Conservation (phyloP, 345 rosid species). For the Aethionema arabicum region DNA sequence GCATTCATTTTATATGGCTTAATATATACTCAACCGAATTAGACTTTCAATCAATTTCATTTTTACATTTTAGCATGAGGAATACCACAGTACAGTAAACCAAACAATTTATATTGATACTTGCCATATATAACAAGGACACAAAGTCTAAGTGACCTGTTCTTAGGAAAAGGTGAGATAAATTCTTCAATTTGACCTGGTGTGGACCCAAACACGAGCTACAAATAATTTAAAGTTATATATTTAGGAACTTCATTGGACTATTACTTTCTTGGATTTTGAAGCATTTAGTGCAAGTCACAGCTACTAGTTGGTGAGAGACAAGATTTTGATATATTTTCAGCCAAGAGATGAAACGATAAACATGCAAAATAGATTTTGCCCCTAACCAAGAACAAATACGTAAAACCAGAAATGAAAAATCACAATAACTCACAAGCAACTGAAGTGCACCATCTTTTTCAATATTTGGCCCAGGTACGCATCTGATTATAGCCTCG, state of each 20-base stretch:
- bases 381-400: slow-evolving; percentile 15
- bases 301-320: slow-evolving; percentile 18
- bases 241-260: neutral
- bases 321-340: neutral
- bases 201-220: slow-evolving; percentile 9
- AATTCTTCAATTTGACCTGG: slow-evolving; percentile 1
- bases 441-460: slow-evolving; percentile 96
- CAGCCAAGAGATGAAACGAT: neutral
- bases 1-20: neutral
- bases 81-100: slow-evolving; percentile 2
- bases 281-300: slow-evolving; percentile 6
- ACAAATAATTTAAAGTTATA: neutral
- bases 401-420: slow-evolving; percentile 26
- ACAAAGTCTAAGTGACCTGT: neutral
- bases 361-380: slow-evolving; percentile 18
- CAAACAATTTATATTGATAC: neutral
- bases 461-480: slow-evolving; percentile 86
- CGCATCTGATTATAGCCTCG: slow-evolving; percentile 88
- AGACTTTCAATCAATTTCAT: slow-evolving; percentile 1
- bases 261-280: slow-evolving; percentile 6
- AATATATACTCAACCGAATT: slow-evolving; percentile 4
- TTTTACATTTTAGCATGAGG: slow-evolving; percentile 9
- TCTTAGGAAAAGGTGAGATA: neutral
- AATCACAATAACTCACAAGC: slow-evolving; percentile 79
- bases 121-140: slow-evolving; percentile 1